Percentiles rank a stretch among this genome's conserved stretches.
Evolutionary conservation across 108 stramenopile genomes (phyloP).

Genomic region (Nitzschia putrida): DNA sequence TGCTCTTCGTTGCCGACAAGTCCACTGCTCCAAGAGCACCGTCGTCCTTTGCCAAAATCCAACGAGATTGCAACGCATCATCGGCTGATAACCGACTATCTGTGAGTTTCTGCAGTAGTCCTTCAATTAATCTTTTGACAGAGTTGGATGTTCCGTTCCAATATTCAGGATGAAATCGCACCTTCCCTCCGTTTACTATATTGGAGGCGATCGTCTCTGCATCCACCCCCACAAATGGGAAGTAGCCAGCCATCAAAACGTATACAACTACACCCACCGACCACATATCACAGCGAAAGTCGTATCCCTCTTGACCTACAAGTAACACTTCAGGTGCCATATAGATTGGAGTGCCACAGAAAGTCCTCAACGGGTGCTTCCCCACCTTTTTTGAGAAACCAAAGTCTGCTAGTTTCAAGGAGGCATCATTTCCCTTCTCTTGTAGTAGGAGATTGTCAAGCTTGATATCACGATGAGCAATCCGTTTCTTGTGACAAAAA

Average conservation of each 20-base stretch:
- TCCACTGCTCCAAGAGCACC: slow-evolving; percentile 32
- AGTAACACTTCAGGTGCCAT: slow-evolving; percentile 82
- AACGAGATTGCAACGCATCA: slow-evolving; percentile 39
- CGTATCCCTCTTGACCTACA: slow-evolving; percentile 53
- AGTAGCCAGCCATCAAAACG: slow-evolving; percentile 91
- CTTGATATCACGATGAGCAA: slow-evolving; percentile 86
- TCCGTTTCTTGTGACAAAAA: slow-evolving; percentile 77
- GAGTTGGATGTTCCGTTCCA: slow-evolving; percentile 42
- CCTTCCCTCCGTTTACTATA: slow-evolving; percentile 61
- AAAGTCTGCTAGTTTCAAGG: slow-evolving; percentile 86
- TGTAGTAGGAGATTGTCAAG: slow-evolving; percentile 83
- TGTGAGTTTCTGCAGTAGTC: slow-evolving; percentile 50
- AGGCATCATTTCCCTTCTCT: slow-evolving; percentile 31
- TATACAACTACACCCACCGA: slow-evolving; percentile 91
- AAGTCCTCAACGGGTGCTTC: slow-evolving; percentile 49
- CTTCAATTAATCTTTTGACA: slow-evolving; percentile 51
- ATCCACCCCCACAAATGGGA: slow-evolving; percentile 71
- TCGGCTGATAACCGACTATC: slow-evolving; percentile 46
- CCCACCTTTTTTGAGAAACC: slow-evolving; percentile 85
- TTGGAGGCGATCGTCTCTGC: slow-evolving; percentile 44
- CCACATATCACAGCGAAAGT: slow-evolving; percentile 91
- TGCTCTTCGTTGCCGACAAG: slow-evolving; percentile 35
- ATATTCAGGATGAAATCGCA: slow-evolving; percentile 62
- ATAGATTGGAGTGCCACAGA: slow-evolving; percentile 86
- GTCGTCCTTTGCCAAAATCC: slow-evolving; percentile 38